Evolutionary conservation across 768 basidiomycete species (phyloP).

Genomic region (Tubosaeta sp.): DNA sequence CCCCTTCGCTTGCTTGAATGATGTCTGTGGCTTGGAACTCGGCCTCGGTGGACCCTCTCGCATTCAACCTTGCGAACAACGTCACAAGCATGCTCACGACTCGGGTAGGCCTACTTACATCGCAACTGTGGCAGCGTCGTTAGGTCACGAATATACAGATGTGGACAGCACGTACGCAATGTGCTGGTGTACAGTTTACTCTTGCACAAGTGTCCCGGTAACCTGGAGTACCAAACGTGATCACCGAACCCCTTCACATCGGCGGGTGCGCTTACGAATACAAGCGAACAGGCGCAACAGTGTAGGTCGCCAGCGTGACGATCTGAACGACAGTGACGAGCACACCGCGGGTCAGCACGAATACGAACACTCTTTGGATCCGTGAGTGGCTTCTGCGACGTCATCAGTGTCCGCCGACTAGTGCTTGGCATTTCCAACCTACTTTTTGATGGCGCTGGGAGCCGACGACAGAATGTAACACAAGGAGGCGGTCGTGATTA

Average conservation of each 20-base stretch:
- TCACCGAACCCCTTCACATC: neutral
- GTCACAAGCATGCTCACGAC: neutral
- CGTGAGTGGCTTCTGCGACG: slow-evolving; percentile 2
- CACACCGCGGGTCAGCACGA: slow-evolving; percentile 13
- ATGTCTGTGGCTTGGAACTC: neutral
- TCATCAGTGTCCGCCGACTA: neutral
- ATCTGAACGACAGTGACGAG: slow-evolving; percentile 13
- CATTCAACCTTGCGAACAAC: slow-evolving; percentile 2
- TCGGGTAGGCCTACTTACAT: slow-evolving; percentile 2
- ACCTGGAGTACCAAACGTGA: neutral
- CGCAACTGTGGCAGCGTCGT: slow-evolving; percentile 1
- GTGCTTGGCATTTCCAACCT: neutral
- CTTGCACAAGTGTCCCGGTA: slow-evolving; percentile 7
- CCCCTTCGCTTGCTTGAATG: too few relatives aligned
- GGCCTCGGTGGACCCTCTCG: neutral
- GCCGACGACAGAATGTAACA: slow-evolving; percentile 11
- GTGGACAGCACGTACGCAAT: neutral
- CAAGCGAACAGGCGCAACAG: neutral
- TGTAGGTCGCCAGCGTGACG: neutral
- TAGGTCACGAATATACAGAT: neutral
- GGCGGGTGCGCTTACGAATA: slow-evolving; percentile 6
- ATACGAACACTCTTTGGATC: slow-evolving; percentile 5
- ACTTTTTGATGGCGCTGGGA: slow-evolving; percentile 2
- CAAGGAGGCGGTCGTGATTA: slow-evolving; percentile 5
- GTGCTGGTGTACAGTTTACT: slow-evolving; percentile 7